Base-by-base conservation (phyloP, 305 asterid species). In the Plantago lanceolata region DNA sequence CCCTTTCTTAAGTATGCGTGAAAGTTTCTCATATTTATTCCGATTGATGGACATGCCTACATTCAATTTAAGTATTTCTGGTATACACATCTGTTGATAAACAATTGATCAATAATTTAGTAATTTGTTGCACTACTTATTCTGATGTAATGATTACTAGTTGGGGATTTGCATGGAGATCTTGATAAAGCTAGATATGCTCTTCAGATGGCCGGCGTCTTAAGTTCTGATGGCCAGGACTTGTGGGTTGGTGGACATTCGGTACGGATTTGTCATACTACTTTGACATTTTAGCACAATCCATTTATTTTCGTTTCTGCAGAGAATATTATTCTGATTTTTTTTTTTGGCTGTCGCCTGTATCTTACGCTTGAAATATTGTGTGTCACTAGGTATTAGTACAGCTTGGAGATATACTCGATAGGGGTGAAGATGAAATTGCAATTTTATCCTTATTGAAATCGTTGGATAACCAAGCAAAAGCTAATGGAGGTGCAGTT, bases 111-210 rank as follows among this genome's bases (percentile, higher is more conserved):
- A 24, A 54, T 14, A 52, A 21, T n/a, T 31, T 11, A 26, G 31
- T 48, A 66, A 55, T 20, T 37, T 60, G 20, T 52, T 47, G 52
- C 66, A 72, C 53, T 50, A 35, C 78, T 76, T 59, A 29, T 33
- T 65, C 28, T 64, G 65, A 28, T 63, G 14, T 70, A 61, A 59
- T 73, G 73, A 56, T 48, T 66, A 17, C 51, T 77, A 89, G 98
- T 92, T 69, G 98, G 98, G 69, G 98, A 92, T 77, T 75, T 92
- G 84, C 98, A 92, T 58, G 98, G 98, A 57, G 98, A 92, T 84
- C 89, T 92, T 57, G 81, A 70, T 66, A 92, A 92, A 79, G 90
- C 96, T 57, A 89, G 88, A 82, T 70, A 73, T 66, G 98, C 98
- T 51, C 96, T 92, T 79, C 87, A 84, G 84, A 81, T 87, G 75